phyloP scores from a whole-genome alignment of 2,329 filamentous ascomycete genomes.

The Sporothrix variecibatus region DNA sequence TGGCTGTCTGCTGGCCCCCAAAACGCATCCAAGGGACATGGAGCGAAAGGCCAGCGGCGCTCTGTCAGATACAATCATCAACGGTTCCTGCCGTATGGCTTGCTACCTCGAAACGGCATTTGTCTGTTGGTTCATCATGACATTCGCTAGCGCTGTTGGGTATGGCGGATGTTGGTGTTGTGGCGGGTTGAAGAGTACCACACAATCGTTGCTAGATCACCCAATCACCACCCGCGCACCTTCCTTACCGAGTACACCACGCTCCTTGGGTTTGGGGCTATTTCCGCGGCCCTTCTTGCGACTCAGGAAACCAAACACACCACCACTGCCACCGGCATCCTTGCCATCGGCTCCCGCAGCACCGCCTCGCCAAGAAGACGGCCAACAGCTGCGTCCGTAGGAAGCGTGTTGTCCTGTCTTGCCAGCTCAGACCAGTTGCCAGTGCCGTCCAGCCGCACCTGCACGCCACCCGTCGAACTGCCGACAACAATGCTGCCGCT shows the following conservation, averaged over 20 bases:
- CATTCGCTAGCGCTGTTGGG: background rate
- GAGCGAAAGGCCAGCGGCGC: background rate
- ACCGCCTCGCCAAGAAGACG: slow-evolving; percentile 51
- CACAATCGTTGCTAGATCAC: slow-evolving; percentile 41
- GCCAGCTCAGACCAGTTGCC: slow-evolving; percentile 85
- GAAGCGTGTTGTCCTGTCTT: slow-evolving; percentile 75
- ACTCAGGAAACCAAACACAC: slow-evolving; percentile 87
- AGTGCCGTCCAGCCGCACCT: slow-evolving; percentile 85
- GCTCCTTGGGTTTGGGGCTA: slow-evolving; percentile 91
- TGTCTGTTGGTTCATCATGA: background rate
- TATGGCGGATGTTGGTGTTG: background rate
- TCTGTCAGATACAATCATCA: background rate
- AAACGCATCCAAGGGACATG: too few relatives aligned
- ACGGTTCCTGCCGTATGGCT: background rate
- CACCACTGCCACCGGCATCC: slow-evolving; percentile 60
- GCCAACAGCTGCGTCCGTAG: slow-evolving; percentile 62
- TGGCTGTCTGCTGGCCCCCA: background rate
- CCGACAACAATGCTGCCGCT: slow-evolving; percentile 69
- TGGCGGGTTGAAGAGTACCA: background rate
- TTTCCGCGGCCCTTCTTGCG: slow-evolving; percentile 87
- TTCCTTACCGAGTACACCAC: slow-evolving; percentile 91
- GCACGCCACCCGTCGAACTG: slow-evolving; percentile 79
- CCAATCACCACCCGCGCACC: slow-evolving; percentile 82
- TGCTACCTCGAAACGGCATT: background rate
- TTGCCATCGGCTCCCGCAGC: slow-evolving; percentile 48